Conservation (phyloP, 148 eudicot species). For the Vaccinium macrocarpon region DNA sequence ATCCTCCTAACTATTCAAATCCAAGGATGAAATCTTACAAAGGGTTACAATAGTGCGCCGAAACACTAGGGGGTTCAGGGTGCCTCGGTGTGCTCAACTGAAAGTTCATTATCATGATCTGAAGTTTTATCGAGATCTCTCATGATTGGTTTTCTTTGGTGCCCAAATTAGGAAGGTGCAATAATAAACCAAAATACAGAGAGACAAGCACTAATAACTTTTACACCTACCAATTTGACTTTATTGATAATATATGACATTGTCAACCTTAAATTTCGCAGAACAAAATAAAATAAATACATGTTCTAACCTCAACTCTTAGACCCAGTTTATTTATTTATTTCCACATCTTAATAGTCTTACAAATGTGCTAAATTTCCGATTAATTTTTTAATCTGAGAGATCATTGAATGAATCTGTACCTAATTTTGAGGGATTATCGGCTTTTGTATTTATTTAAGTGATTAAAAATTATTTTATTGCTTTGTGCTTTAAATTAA, state of each 20-base stretch:
- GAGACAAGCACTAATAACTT: not conserved
- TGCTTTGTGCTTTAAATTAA: not conserved
- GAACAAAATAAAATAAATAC: not conserved
- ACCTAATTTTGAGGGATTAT: not conserved
- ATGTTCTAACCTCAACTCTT: not conserved
- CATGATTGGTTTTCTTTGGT: too few relatives aligned
- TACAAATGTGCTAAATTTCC: not conserved
- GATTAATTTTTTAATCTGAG: too few relatives aligned
- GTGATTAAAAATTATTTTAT: not conserved
- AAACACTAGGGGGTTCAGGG: too few relatives aligned
- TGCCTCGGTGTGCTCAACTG: too few relatives aligned
- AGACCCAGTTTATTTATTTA: not conserved
- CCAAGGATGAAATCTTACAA: too few relatives aligned
- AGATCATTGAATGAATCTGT: not conserved
- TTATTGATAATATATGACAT: not conserved
- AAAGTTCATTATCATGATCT: too few relatives aligned
- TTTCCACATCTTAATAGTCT: not conserved
- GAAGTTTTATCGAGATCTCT: too few relatives aligned
- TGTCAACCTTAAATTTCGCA: not conserved
- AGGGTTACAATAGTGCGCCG: too few relatives aligned
- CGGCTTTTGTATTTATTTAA: not conserved
- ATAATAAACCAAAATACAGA: too few relatives aligned
- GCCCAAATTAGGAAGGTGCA: too few relatives aligned
- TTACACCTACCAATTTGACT: not conserved
- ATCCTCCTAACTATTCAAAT: too few relatives aligned